Evolutionary conservation across 345 rosid genomes (phyloP), one percentile per base, ranked within the genome.

Genomic region (Erodium maritimum): DNA sequence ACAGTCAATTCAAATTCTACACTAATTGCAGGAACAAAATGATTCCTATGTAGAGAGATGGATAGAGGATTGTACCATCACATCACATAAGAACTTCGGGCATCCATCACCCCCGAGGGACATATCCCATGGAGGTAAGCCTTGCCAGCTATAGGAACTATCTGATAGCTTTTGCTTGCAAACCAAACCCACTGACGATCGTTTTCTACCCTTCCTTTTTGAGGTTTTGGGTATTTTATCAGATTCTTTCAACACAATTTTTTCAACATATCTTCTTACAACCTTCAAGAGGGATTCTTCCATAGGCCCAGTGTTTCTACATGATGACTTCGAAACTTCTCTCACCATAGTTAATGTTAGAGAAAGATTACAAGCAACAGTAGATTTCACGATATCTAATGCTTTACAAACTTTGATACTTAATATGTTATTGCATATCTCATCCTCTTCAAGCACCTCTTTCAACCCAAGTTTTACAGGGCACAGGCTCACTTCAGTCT

Each of bases 31-130:
- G 8, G 9, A 0, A 29, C 9, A 29, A 29, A 29, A 29, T 29
- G 37, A 29, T 5, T 3, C 37, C 37, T 29, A 29, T 29, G 9
- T 29, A 29, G 5, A 29, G 37, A 29, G 37, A 29, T 29, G 5
- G 9, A 29, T 29, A 29, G 37, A 29, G 37, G 37, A 29, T 29
- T 29, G 37, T 29, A 91, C 96, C 96, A 91, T 88, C 69, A 86
- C 95, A 68, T 91, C 98, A 71, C 95, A 86, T 16, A 91, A 80
- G 76, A 91, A 91, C 73, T 84, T 88, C 0, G 96, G 96, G 63
- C 68, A 76, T 50, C 95, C 96, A 79, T 91, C 90, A 56, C 98
- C 98, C 1, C 93, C 90, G 13, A 68, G 61, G 50, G 88, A 78
- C 52, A 72, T 45, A 68, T 88, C 96, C 98, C 96, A 91, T 58